Evolutionary conservation across 2,329 filamentous ascomycete species (phyloP).

Genomic region (Simplicillium sp.): DNA sequence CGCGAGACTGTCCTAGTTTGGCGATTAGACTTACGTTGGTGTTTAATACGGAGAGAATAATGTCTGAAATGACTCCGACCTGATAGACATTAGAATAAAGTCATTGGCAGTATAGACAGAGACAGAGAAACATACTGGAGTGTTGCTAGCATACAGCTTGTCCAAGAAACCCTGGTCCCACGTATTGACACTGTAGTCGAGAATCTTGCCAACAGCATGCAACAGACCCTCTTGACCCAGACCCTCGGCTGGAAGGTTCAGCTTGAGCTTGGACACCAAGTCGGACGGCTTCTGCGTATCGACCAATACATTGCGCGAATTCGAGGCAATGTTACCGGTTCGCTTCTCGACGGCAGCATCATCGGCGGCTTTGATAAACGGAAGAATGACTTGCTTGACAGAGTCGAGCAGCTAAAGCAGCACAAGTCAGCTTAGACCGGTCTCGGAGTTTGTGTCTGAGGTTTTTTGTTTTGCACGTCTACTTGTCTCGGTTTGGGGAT

Average conservation of each 20-base stretch:
- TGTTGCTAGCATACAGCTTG: conserved; percentile 87
- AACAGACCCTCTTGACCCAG: conserved; percentile 66
- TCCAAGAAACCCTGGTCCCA: conserved; percentile 96
- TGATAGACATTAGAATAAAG: conserved; percentile 16
- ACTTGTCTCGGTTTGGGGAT: no score
- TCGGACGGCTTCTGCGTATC: conserved; percentile 51
- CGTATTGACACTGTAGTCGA: conserved; percentile 91
- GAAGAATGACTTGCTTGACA: conserved; percentile 58
- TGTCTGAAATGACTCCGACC: conserved; percentile 76
- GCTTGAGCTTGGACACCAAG: conserved; percentile 42
- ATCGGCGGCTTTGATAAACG: conserved; percentile 64
- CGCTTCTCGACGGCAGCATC: conserved; percentile 42
- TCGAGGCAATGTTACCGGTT: conserved; percentile 37
- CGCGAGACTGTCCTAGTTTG: background rate
- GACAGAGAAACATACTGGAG: conserved; percentile 54
- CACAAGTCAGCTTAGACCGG: background rate
- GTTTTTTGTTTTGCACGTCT: no score
- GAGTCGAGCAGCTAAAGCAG: conserved; percentile 55
- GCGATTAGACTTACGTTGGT: conserved; percentile 58
- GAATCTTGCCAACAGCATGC: conserved; percentile 57
- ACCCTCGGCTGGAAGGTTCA: conserved; percentile 49
- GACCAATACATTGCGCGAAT: conserved; percentile 49
- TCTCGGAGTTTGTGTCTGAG: no score
- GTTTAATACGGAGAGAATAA: conserved; percentile 78
- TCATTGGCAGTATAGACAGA: background rate